These are phyloP conservation scores for Leucosporidium yakuticum DNA, from an alignment of 768 basidiomycete genomes.

Conservation along the genomic window DNA sequence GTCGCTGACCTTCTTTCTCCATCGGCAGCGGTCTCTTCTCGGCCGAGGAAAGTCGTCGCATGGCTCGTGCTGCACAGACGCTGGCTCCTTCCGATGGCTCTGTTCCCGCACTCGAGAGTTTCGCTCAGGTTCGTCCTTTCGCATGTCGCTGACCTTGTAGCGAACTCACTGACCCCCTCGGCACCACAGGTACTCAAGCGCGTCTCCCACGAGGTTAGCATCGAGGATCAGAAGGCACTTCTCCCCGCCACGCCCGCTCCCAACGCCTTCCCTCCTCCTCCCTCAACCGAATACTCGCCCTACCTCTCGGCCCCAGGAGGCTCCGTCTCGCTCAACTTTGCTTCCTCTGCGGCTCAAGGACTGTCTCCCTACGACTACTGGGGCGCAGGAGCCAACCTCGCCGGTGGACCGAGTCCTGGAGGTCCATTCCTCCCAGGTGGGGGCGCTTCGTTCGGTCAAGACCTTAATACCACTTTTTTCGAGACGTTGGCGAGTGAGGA, in stretches of 20 bases:
- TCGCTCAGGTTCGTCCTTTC: slow-evolving; percentile 16
- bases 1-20: no score
- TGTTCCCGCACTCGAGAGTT: slow-evolving; percentile 10
- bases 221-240: neutral
- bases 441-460: neutral
- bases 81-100: slow-evolving; percentile 9
- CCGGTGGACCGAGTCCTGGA: no score
- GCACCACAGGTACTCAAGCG: slow-evolving; percentile 26
- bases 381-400: neutral
- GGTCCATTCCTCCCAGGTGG: no score
- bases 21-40: slow-evolving; percentile 11
- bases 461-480: slow-evolving; percentile 15
- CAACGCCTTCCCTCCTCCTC: neutral
- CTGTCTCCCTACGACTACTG: neutral
- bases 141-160: neutral
- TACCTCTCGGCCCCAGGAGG: neutral
- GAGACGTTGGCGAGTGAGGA: slow-evolving; percentile 14
- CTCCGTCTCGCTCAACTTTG: neutral
- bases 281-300: neutral
- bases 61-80: slow-evolving; percentile 14
- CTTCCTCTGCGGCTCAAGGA: no score
- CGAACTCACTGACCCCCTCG: neutral
- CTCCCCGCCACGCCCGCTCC: neutral
- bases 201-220: slow-evolving; percentile 14
- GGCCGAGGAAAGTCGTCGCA: slow-evolving; percentile 24